Evolutionary conservation across 1,284 basidiomycete genomes (phyloP).

Genomic region (Trichosporon ovoides): DNA sequence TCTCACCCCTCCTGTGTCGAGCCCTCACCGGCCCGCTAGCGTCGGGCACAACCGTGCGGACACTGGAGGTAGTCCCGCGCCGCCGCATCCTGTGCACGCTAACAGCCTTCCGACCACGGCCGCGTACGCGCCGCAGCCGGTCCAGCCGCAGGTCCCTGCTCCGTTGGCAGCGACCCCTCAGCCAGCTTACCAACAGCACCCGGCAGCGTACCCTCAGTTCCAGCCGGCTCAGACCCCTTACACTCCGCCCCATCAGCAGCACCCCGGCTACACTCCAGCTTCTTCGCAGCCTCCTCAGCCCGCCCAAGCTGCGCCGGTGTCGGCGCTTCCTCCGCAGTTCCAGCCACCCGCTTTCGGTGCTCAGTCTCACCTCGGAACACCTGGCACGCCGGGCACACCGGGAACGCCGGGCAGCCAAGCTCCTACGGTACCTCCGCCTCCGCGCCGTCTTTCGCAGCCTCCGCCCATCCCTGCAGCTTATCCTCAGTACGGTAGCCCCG

Average conservation of each 20-base stretch:
- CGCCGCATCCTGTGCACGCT: not conserved
- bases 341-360: not conserved
- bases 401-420: not conserved
- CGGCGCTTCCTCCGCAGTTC: no score
- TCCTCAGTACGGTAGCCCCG: slow-evolving; percentile 4
- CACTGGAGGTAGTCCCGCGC: not conserved
- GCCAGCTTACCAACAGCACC: not conserved
- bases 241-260: not conserved
- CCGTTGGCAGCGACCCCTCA: no score
- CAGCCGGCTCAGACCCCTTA: slow-evolving; percentile 2
- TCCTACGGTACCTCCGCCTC: not conserved
- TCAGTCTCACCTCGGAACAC: not conserved
- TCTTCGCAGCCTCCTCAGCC: slow-evolving; percentile 1
- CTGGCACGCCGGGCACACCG: slow-evolving; percentile 1
- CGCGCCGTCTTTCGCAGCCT: slow-evolving; percentile 1
- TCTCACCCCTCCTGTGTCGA: not conserved
- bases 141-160: not conserved
- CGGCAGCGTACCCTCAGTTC: not conserved
- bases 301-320: no score
- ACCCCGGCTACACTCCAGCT: not conserved
- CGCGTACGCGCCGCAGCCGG: not conserved
- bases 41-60: not conserved
- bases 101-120: not conserved
- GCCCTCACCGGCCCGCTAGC: not conserved
- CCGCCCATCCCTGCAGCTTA: slow-evolving; percentile 12